A percentile compares a stretch with the other conserved stretches of the same genome.
Evolutionary conservation across 2,329 filamentous ascomycete genomes (phyloP).

Genomic region (Aspergillus unguis): DNA sequence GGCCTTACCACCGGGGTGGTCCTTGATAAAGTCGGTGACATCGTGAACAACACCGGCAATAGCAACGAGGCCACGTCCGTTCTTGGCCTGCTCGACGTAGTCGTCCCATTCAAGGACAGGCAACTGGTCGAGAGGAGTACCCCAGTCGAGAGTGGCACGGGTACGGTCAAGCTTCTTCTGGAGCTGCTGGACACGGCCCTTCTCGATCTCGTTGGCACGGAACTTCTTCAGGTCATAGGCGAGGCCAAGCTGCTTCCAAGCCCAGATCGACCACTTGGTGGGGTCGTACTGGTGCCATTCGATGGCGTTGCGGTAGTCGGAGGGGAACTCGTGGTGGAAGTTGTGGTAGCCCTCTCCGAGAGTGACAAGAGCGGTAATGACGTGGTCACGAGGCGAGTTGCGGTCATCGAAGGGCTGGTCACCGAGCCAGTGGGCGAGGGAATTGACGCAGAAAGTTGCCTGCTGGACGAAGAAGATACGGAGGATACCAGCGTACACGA

Average conservation of each 20-base stretch:
- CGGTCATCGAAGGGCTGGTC: constrained; percentile 91
- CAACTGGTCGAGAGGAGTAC: constrained; percentile 77
- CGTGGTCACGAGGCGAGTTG: constrained; percentile 84
- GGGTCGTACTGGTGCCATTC: constrained; percentile 90
- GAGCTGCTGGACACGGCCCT: constrained; percentile 80
- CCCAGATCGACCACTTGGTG: constrained; percentile 85
- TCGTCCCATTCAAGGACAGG: constrained; percentile 85
- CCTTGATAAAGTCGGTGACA: constrained; percentile 77
- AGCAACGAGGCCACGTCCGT: constrained; percentile 71
- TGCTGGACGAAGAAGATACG: constrained; percentile 88
- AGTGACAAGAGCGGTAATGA: constrained; percentile 79
- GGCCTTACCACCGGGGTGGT: constrained; percentile 85
- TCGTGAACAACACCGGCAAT: constrained; percentile 85
- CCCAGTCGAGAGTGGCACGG: constrained; percentile 79
- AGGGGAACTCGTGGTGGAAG: constrained; percentile 93
- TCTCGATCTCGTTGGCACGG: constrained; percentile 87
- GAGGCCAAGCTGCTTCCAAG: constrained; percentile 78
- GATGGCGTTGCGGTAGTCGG: constrained; percentile 88
- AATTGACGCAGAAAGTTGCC: constrained; percentile 92
- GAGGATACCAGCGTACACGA: constrained; percentile 80
- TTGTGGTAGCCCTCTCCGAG: constrained; percentile 91
- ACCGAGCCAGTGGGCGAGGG: constrained; percentile 83
- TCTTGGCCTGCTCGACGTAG: constrained; percentile 73
- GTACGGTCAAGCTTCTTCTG: constrained; percentile 93
- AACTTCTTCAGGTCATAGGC: constrained; percentile 89